These are phyloP conservation scores for Amborella trichopoda DNA, from an alignment of 164 flowering plant genomes.

Conservation along the genomic window DNA sequence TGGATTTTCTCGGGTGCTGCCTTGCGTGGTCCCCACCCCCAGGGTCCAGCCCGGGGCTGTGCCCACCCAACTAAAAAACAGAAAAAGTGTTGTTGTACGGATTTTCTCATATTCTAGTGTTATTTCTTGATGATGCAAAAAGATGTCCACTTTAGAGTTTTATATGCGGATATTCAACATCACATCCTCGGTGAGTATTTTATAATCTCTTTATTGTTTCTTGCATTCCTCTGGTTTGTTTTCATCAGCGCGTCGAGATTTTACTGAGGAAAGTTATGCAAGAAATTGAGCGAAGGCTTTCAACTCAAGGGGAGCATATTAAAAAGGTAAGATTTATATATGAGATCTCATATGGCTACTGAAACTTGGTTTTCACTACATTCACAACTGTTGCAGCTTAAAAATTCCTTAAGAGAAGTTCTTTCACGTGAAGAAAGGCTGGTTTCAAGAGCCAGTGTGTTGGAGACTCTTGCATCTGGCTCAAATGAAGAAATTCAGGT, in stretches of 20 bases:
- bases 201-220: conserved; percentile 1
- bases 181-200: too few species aligned
- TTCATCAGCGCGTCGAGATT: conserved; percentile 44
- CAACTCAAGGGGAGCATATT: conserved; percentile 57
- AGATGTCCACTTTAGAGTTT: too few species aligned
- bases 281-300: conserved; percentile 62
- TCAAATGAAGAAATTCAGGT: conserved; percentile 80
- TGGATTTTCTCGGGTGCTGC: too few species aligned
- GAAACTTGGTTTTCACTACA: background rate
- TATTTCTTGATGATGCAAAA: too few species aligned
- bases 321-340: conserved; percentile 36
- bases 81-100: too few species aligned
- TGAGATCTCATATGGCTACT: background rate
- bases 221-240: background rate
- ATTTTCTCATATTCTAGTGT: too few species aligned
- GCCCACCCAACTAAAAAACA: too few species aligned
- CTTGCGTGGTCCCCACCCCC: too few species aligned
- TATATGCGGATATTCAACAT: too few species aligned
- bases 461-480: conserved; percentile 79
- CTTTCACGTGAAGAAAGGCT: conserved; percentile 62
- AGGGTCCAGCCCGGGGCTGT: too few species aligned
- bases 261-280: conserved; percentile 54
- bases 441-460: conserved; percentile 46
- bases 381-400: conserved; percentile 50
- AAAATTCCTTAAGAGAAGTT: conserved; percentile 33